These are phyloP conservation scores for Pleurotus giganteus DNA, from an alignment of 768 basidiomycete species.

Conservation along the genomic window DNA sequence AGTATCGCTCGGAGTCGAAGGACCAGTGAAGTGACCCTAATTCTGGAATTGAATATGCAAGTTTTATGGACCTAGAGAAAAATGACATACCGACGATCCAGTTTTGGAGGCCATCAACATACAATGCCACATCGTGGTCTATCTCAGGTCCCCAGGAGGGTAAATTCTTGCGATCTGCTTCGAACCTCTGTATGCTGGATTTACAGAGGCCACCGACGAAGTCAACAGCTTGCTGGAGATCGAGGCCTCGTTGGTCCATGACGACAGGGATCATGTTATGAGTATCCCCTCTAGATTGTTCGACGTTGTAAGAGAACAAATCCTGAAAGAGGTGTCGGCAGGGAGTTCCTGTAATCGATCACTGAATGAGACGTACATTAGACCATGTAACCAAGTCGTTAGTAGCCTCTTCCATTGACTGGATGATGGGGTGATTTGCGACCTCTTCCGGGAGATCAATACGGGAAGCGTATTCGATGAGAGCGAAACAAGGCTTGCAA, in stretches of 20 bases:
- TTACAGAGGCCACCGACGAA: constrained; percentile 33
- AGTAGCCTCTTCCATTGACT: constrained; percentile 41
- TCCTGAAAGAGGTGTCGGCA: constrained; percentile 32
- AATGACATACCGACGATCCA: constrained; percentile 27
- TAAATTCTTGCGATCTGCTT: constrained; percentile 21
- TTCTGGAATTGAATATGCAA: neutral
- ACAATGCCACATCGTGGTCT: constrained; percentile 29
- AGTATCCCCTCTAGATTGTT: constrained; percentile 36
- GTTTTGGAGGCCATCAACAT: constrained; percentile 36
- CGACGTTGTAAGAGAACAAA: constrained; percentile 37
- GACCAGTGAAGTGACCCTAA: constrained; percentile 35
- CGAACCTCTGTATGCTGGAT: constrained; percentile 28
- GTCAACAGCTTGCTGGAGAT: constrained; percentile 34
- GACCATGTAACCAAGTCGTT: constrained; percentile 54
- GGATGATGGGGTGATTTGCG: constrained; percentile 47
- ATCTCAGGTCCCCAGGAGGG: constrained; percentile 34
- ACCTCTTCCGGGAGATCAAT: constrained; percentile 56
- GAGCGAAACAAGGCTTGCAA: constrained; percentile 46
- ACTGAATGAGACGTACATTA: constrained; percentile 28
- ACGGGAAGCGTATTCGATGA: constrained; percentile 50
- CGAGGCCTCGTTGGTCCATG: constrained; percentile 32
- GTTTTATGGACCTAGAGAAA: neutral
- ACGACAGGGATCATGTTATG: constrained; percentile 42
- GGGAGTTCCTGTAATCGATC: constrained; percentile 18
- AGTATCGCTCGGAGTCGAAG: constrained; percentile 41